These are phyloP conservation scores for Termitomyces bulborhizus DNA, from an alignment of 768 basidiomycete genomes.

Conservation along the genomic window DNA sequence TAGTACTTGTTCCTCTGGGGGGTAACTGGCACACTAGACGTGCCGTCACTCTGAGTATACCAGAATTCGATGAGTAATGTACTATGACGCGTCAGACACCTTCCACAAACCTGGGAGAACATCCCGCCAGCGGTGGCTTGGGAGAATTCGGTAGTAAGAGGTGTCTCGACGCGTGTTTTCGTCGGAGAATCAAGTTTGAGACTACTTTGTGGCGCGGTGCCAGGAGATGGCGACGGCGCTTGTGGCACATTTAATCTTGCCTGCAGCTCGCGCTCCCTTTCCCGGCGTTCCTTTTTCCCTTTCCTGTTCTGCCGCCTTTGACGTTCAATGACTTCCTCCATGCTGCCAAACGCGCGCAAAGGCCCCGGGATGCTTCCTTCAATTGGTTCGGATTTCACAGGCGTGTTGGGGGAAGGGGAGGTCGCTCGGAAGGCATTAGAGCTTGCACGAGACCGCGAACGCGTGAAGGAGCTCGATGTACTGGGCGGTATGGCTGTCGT, in stretches of 20 bases:
- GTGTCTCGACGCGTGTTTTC: slow-evolving; percentile 51
- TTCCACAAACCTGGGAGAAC: slow-evolving; percentile 35
- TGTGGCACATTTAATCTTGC: slow-evolving; percentile 24
- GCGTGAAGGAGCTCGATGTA: slow-evolving; percentile 30
- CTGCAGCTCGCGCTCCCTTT: slow-evolving; percentile 41
- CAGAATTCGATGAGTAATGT: slow-evolving; percentile 1
- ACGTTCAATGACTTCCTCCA: slow-evolving; percentile 74
- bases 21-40: slow-evolving; percentile 36
- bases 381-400: slow-evolving; percentile 56
- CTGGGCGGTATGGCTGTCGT: slow-evolving; percentile 30
- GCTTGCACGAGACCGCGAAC: slow-evolving; percentile 38
- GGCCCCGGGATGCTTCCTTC: slow-evolving; percentile 36
- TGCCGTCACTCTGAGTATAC: slow-evolving; percentile 6
- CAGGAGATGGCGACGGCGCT: slow-evolving; percentile 47
- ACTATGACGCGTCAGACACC: slow-evolving; percentile 25
- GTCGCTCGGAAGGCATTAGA: slow-evolving; percentile 46
- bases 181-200: slow-evolving; percentile 43
- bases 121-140: slow-evolving; percentile 23
- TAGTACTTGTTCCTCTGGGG: slow-evolving; percentile 61
- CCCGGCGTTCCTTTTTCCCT: slow-evolving; percentile 42
- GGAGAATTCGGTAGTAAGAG: slow-evolving; percentile 24
- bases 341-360: slow-evolving; percentile 59
- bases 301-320: slow-evolving; percentile 55
- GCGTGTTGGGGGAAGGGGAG: slow-evolving; percentile 54
- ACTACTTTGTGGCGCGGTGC: slow-evolving; percentile 38